phyloP scores from a whole-genome alignment of 2,329 filamentous ascomycete genomes.

The Trichoderma afroharzianum region DNA sequence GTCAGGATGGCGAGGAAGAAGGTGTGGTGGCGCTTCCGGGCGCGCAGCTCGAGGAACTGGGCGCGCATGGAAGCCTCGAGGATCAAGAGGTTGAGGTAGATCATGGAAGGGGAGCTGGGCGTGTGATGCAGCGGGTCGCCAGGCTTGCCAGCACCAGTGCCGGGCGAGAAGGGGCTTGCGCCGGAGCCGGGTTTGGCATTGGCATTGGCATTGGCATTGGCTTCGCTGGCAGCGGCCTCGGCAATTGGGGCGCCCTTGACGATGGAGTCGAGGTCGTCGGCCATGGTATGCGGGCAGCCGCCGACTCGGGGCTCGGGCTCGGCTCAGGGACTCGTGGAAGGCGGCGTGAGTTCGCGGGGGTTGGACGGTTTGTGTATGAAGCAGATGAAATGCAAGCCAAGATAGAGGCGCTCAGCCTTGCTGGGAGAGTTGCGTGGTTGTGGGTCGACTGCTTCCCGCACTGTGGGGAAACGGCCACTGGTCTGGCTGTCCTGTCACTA shows the following conservation, averaged over 20 bases:
- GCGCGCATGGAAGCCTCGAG: constrained; percentile 90
- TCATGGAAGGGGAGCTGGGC: constrained; percentile 89
- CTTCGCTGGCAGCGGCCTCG: constrained; percentile 46
- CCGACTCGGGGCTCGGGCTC: constrained; percentile 1
- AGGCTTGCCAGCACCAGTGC: constrained; percentile 42
- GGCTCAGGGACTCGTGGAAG: not conserved
- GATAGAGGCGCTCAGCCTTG: not conserved
- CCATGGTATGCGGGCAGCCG: constrained; percentile 42
- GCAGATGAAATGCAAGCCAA: not conserved
- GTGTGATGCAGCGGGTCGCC: constrained; percentile 74
- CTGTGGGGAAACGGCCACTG: not conserved
- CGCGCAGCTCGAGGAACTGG: constrained; percentile 87
- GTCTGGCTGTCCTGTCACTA: not conserved
- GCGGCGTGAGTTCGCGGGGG: not conserved
- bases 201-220: constrained; percentile 48
- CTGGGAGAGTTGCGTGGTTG: not conserved
- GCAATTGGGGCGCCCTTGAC: constrained; percentile 83
- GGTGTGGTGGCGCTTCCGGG: constrained; percentile 84
- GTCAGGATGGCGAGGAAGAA: constrained; percentile 82
- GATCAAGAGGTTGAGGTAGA: constrained; percentile 96
- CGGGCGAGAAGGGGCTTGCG: constrained; percentile 43
- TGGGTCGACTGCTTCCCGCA: not conserved
- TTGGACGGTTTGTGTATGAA: not conserved
- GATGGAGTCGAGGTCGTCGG: constrained; percentile 74
- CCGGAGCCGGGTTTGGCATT: constrained; percentile 40